Percentiles rank a stretch among this genome's conserved stretches.
Evolutionary conservation across 2,329 filamentous ascomycete genomes (phyloP).

Genomic region (Ophiobolus disseminans): DNA sequence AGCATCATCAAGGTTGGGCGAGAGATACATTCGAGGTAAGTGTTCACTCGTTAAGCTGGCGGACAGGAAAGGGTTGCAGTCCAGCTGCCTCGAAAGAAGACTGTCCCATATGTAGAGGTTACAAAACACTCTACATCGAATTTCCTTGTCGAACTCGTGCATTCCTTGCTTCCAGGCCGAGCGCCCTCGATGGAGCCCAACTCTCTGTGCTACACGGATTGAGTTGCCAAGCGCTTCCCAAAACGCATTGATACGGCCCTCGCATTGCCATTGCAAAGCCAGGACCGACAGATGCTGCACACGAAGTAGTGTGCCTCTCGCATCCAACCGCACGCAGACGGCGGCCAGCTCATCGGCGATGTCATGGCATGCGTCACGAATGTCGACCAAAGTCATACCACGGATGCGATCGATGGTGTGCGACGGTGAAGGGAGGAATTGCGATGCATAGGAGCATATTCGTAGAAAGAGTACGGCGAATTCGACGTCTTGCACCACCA

Average conservation of each 20-base stretch:
- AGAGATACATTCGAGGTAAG: neutral
- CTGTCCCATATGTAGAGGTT: slow-evolving; percentile 21
- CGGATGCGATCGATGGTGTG: neutral
- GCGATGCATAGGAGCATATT: neutral
- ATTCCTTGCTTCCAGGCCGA: slow-evolving; percentile 4
- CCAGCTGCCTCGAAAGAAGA: neutral
- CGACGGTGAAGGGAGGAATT: neutral
- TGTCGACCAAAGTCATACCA: neutral
- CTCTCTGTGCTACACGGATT: slow-evolving; percentile 8
- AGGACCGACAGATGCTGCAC: neutral
- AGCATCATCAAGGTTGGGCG: neutral
- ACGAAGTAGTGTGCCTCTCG: neutral
- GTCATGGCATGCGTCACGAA: neutral
- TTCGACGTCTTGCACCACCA: neutral
- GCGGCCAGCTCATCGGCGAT: neutral
- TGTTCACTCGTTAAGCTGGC: neutral
- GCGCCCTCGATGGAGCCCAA: slow-evolving; percentile 6
- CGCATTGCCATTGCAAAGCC: neutral
- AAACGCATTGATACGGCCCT: slow-evolving; percentile 10
- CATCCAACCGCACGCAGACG: neutral
- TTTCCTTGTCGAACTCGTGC: slow-evolving; percentile 17
- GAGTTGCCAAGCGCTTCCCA: slow-evolving; percentile 12
- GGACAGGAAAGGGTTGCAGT: neutral
- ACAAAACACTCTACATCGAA: slow-evolving; percentile 13
- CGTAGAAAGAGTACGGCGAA: neutral